Conservation (phyloP, 2,329 filamentous ascomycete species). For the Neonectria ditissima region DNA sequence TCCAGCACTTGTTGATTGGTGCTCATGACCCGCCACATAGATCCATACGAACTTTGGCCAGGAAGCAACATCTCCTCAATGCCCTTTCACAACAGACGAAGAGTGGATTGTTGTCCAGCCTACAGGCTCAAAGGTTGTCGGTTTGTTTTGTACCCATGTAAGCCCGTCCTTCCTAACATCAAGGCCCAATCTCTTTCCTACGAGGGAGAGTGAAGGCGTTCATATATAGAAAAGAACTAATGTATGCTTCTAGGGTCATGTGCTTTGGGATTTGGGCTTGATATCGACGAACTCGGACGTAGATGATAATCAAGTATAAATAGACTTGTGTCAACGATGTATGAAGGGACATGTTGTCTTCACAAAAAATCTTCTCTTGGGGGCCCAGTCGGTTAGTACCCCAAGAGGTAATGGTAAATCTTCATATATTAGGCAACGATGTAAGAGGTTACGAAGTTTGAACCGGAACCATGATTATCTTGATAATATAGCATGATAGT, state of each 20-base stretch:
- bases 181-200: not conserved
- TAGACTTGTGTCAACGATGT: not conserved
- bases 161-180: not conserved
- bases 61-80: slow-evolving; percentile 6
- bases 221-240: not conserved
- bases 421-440: not conserved
- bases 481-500: no score
- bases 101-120: slow-evolving; percentile 24
- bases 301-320: not conserved
- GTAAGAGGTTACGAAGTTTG: no score
- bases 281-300: not conserved
- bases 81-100: not conserved
- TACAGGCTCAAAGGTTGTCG: slow-evolving; percentile 24
- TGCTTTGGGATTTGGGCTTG: not conserved
- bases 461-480: no score
- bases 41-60: slow-evolving; percentile 24
- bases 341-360: not conserved
- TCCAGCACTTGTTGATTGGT: not conserved
- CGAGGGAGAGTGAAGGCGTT: no score
- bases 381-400: not conserved
- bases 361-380: not conserved
- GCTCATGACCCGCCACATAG: slow-evolving; percentile 5
- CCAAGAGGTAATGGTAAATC: no score
- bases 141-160: slow-evolving; percentile 25
- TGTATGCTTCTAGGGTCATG: not conserved